phyloP scores from a whole-genome alignment of 78 protist genomes.

The Chrysochromulina parva region DNA sequence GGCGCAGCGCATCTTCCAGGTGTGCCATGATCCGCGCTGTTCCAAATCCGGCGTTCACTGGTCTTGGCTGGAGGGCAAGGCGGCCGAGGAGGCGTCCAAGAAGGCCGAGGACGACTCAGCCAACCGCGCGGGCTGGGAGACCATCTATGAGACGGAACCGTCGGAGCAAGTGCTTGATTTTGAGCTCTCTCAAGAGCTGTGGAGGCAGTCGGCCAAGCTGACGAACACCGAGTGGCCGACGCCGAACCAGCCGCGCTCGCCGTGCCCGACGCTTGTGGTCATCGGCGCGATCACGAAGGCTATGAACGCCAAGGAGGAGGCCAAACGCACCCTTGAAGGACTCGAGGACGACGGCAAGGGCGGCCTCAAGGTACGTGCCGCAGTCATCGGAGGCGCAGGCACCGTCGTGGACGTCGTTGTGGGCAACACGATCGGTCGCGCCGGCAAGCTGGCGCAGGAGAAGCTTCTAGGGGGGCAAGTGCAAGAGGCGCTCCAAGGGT shows the following conservation, averaged over 20 bases:
- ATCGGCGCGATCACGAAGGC: constrained; percentile 23
- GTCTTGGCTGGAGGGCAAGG: constrained; percentile 44
- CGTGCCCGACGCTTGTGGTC: constrained; percentile 51
- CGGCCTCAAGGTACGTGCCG: too few species aligned
- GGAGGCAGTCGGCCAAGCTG: neutral
- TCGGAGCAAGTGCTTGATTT: constrained; percentile 31
- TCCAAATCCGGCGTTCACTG: constrained; percentile 48
- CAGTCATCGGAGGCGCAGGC: too few species aligned
- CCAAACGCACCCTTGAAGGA: constrained; percentile 14
- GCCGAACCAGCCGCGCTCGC: constrained; percentile 43
- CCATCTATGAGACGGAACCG: constrained; percentile 48
- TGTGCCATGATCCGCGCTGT: constrained; percentile 39
- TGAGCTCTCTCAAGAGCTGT: neutral
- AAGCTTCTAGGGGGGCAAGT: too few species aligned
- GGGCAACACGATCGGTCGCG: too few species aligned
- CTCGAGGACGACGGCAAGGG: neutral
- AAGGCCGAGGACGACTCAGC: constrained; percentile 18
- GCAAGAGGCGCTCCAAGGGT: too few species aligned
- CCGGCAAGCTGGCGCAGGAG: too few species aligned
- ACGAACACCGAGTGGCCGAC: constrained; percentile 28
- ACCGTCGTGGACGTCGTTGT: too few species aligned
- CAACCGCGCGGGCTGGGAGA: constrained; percentile 42
- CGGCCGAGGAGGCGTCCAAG: constrained; percentile 11
- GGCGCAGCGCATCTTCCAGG: constrained; percentile 43
- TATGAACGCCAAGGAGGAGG: constrained; percentile 25